These are phyloP conservation scores for Hygrophoropsis aurantiaca DNA, from an alignment of 768 basidiomycete genomes.

Conservation along the genomic window DNA sequence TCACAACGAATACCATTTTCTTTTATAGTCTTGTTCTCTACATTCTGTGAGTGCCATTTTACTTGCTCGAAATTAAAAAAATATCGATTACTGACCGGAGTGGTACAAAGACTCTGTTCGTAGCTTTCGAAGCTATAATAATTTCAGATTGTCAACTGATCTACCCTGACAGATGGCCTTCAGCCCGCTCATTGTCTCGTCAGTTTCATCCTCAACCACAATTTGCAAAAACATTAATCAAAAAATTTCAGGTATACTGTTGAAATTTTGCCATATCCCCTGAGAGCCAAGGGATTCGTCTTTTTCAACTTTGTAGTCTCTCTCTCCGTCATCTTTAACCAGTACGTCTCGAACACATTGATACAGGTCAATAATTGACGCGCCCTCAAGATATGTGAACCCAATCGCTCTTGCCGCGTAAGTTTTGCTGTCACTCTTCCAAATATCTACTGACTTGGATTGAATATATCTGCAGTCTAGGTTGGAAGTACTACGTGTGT, in stretches of 20 bases:
- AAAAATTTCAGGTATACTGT: constrained; percentile 36
- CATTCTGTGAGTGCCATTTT: not conserved
- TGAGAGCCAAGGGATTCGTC: constrained; percentile 49
- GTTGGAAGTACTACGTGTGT: constrained; percentile 44
- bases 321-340: constrained; percentile 48
- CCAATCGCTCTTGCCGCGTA: constrained; percentile 26
- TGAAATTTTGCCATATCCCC: constrained; percentile 50
- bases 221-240: not conserved
- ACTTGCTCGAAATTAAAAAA: too few species aligned
- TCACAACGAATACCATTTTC: too few species aligned
- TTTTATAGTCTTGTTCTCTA: not conserved
- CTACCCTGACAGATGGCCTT: constrained; percentile 53
- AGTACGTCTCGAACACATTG: too few species aligned
- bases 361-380: not conserved
- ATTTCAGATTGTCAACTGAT: not conserved
- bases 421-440: constrained; percentile 1
- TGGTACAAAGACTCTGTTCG: not conserved
- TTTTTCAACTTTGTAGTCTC: constrained; percentile 47
- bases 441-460: not conserved
- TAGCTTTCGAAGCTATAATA: not conserved
- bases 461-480: constrained; percentile 19
- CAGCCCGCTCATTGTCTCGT: constrained; percentile 72
- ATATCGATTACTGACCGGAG: not conserved
- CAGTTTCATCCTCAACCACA: not conserved
- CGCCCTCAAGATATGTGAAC: constrained; percentile 23